Evolutionary conservation across 1,284 basidiomycete species (phyloP), one percentile per base, ranked within the genome.

Genomic region (Crucibulum parvulum): DNA sequence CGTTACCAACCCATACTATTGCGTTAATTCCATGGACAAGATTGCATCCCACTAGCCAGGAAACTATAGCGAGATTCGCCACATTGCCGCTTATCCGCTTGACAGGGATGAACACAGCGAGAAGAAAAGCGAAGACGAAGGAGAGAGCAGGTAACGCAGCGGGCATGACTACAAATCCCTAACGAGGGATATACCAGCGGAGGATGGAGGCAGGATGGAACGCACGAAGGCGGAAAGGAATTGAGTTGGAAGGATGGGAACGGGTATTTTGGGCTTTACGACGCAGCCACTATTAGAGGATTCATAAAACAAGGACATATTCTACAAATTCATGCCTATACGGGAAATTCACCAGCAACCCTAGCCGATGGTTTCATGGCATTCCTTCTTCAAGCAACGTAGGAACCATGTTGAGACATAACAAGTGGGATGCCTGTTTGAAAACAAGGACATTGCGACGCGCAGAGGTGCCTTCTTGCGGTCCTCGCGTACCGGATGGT

Each of bases 261-360:
- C 84, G 54, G 80, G 89, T 7, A 74, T 90, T 18, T 91, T 90
- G 65, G 89, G 90, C 3, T 80, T 91, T 41, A 82, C 89, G 69
- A 86, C 87, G 61, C 24, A 24, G 24, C 24, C 24, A 24, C 24
- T 24, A 24, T 24, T 24, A 24, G 24, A 24, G 24, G 24, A 24
- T 24, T 24, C 24, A 24, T 24, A 24, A 24, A 24, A 24, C 24
- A 24, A 24, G 24, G 24, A 24, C 24, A 24, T 24, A 24, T 24
- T 24, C 24, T 4, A 24, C 24, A 24, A 24, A 24, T 24, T 24
- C 24, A 24, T 24, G 24, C 24, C 24, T 24, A 24, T 24, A 24
- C 24, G 24, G 24, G 24, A 24, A 24, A 24, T 24, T 24, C 24
- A 24, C 24, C 24, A 24, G 24, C 24, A 24, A 24, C 24, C 24